Percentiles rank a stretch among this genome's conserved stretches.
These are phyloP conservation scores for Solanum dulcamara DNA, from an alignment of 257 asterid genomes.

Conservation along the genomic window DNA sequence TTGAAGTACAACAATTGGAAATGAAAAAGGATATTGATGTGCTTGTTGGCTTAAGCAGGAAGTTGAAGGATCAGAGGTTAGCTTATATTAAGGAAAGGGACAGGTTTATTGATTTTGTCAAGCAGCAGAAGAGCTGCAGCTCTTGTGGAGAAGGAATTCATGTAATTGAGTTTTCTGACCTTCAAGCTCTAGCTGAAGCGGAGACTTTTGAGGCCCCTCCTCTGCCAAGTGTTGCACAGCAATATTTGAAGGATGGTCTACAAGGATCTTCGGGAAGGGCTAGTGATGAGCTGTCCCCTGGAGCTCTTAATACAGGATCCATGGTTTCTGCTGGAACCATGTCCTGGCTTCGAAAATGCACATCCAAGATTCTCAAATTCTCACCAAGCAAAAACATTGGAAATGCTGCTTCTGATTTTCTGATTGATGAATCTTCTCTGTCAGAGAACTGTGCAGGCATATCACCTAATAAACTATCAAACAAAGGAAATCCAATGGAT, in stretches of 20 bases:
- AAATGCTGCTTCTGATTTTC: slow-evolving; percentile 29
- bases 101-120: slow-evolving; percentile 57
- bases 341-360: slow-evolving; percentile 87
- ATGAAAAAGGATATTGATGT: slow-evolving; percentile 83
- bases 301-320: slow-evolving; percentile 34
- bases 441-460: slow-evolving; percentile 7
- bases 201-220: slow-evolving; percentile 44
- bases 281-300: slow-evolving; percentile 35
- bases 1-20: slow-evolving; percentile 68
- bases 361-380: slow-evolving; percentile 60
- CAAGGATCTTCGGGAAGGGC: slow-evolving; percentile 27
- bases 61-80: slow-evolving; percentile 86
- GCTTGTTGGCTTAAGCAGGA: slow-evolving; percentile 67
- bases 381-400: slow-evolving; percentile 72
- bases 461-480: slow-evolving; percentile 19
- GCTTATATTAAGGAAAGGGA: slow-evolving; percentile 73
- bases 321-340: slow-evolving; percentile 61
- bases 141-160: slow-evolving; percentile 59
- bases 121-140: slow-evolving; percentile 60
- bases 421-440: slow-evolving; percentile 15
- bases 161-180: slow-evolving; percentile 67
- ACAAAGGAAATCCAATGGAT: slow-evolving; percentile 34
- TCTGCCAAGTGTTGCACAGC: slow-evolving; percentile 49
- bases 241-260: slow-evolving; percentile 46
- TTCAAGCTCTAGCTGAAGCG: slow-evolving; percentile 42